These are phyloP conservation scores for Leavenworthia alabamica DNA, from an alignment of 345 rosid species.

Conservation along the genomic window DNA sequence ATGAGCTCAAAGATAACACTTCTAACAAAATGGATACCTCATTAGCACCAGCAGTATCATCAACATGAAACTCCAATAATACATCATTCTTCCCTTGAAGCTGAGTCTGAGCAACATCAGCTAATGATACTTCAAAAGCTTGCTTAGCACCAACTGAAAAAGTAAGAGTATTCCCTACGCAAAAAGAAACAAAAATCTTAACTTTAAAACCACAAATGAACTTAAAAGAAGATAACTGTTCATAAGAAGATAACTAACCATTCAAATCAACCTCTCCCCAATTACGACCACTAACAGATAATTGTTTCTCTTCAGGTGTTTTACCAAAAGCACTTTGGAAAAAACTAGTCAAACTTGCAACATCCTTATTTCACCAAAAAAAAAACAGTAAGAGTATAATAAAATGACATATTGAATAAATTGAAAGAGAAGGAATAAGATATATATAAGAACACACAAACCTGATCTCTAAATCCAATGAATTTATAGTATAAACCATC, in stretches of 20 bases:
- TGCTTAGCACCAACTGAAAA: slow-evolving; percentile 75
- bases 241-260: slow-evolving; percentile 41
- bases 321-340: slow-evolving; percentile 69
- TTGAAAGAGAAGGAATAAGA: not conserved
- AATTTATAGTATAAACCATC: slow-evolving; percentile 88
- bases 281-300: slow-evolving; percentile 87
- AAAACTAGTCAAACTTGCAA: slow-evolving; percentile 55
- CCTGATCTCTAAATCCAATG: slow-evolving; percentile 88
- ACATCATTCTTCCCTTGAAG: slow-evolving; percentile 94
- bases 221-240: too few species aligned
- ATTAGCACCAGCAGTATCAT: slow-evolving; percentile 95
- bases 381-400: not conserved
- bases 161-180: slow-evolving; percentile 72
- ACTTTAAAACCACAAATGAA: not conserved
- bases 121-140: slow-evolving; percentile 89
- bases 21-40: slow-evolving; percentile 44
- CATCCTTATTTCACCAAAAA: too few species aligned
- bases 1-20: not conserved
- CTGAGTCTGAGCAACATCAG: slow-evolving; percentile 90
- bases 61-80: slow-evolving; percentile 87
- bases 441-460: slow-evolving; percentile 11
- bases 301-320: slow-evolving; percentile 76
- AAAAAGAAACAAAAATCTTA: not conserved
- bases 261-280: slow-evolving; percentile 96
- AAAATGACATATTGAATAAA: too few species aligned